Evolutionary conservation across 2,329 filamentous ascomycete species (phyloP).

Genomic region (Ceratocystis cubensis): DNA sequence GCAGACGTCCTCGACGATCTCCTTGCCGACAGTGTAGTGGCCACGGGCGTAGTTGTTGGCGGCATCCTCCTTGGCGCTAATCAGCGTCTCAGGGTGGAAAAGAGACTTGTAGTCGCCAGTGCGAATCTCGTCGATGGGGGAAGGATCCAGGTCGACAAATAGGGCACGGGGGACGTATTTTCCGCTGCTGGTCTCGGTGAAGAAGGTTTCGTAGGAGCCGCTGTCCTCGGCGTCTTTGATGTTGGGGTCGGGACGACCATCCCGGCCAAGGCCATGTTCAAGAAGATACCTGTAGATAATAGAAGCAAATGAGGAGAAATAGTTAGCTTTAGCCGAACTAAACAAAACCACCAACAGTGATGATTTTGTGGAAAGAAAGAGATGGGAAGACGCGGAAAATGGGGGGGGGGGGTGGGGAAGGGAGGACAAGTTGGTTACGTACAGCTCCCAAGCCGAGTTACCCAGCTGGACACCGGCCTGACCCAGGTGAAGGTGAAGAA

Average conservation of each 20-base stretch:
- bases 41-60: constrained; percentile 68
- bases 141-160: constrained; percentile 61
- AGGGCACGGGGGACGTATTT: constrained; percentile 62
- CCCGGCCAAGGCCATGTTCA: constrained; percentile 55
- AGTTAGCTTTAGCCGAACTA: not conserved
- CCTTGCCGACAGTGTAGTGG: constrained; percentile 65
- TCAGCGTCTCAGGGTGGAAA: constrained; percentile 59
- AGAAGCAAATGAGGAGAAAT: not conserved
- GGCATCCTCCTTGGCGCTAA: constrained; percentile 65
- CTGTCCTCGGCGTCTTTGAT: constrained; percentile 46
- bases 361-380: not conserved
- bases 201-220: constrained; percentile 60
- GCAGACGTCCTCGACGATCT: constrained; percentile 59
- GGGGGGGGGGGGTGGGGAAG: not conserved
- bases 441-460: constrained; percentile 67
- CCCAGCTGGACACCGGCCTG: constrained; percentile 63
- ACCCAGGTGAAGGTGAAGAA: constrained; percentile 52
- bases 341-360: not conserved
- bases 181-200: constrained; percentile 57
- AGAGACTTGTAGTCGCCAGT: constrained; percentile 55
- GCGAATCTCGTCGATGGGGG: constrained; percentile 61
- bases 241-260: constrained; percentile 52
- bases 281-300: constrained; percentile 48
- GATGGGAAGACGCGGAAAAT: not conserved
- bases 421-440: constrained; percentile 30